Base-by-base conservation (phyloP, 768 basidiomycete genomes). In the Mycena olivaceomarginata region DNA sequence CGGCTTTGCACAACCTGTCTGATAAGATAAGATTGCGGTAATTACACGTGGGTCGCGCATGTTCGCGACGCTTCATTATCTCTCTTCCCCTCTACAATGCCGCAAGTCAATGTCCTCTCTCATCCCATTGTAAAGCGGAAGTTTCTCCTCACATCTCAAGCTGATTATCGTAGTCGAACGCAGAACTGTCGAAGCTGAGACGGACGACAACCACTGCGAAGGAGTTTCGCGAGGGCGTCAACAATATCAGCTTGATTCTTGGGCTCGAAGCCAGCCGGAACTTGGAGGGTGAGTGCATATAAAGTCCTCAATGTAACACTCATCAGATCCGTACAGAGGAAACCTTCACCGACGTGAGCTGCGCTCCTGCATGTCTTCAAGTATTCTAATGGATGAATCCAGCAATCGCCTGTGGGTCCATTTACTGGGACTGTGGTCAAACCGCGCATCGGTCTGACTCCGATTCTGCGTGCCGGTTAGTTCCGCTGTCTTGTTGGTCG, bases 381-480 rank as follows among this genome's bases (percentile, higher is more conserved):
- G 67, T 43, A 53, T 20, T 68, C 70, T 66, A 45, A 59, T 67
- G 62, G 25, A n/a, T 70, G 53, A 22, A 66, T 68, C 22, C 79
- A 96, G 96, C 84, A 93, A 88, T 94, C 96, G 0, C 98, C 98
- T 1, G 88, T 99, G 18, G 93, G 91, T 2, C 84, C 92, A 4
- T 99, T 97, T 86, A 94, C 89, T 20, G 98, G 98, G 31, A 92
- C 92, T 5, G 85, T 83, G 37, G 90, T 99, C 84, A 95, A 94
- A 80, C 91, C 94, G 10, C 90, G 92, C 62, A 91, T 99, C 69
- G 98, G 96, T 6, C 85, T 99, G 70, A 94, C 96, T 3, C 98
- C 98, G 53, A 96, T 99, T 81, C 88, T 99, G 72, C 93, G 98
- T 51, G 98, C 98, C 41, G 98, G 98, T 65, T 37, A 8, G 62